phyloP scores from a whole-genome alignment of 768 basidiomycete genomes.

The Leccinum imitatum region DNA sequence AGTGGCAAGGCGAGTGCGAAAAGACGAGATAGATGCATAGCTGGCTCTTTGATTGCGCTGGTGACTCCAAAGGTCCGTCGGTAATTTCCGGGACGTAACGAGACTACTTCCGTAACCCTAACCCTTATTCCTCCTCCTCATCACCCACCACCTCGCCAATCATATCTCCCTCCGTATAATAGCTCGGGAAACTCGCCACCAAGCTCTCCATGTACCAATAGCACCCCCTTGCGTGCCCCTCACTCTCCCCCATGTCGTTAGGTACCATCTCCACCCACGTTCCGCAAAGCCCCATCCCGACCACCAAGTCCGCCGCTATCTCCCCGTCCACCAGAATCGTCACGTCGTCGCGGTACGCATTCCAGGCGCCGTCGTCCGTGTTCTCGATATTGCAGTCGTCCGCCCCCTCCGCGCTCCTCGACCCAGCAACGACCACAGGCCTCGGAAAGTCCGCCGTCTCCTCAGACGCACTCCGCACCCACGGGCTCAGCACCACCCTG shows the following conservation, averaged over 20 bases:
- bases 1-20: slow-evolving; percentile 31
- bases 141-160: not conserved
- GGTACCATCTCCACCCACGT: slow-evolving; percentile 37
- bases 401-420: slow-evolving; percentile 21
- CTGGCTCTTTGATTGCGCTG: not conserved
- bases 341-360: slow-evolving; percentile 33
- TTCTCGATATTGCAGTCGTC: slow-evolving; percentile 18
- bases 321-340: slow-evolving; percentile 29
- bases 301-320: slow-evolving; percentile 13
- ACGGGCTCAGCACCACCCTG: slow-evolving; percentile 52
- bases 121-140: slow-evolving; percentile 4
- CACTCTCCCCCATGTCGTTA: not conserved
- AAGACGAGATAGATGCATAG: slow-evolving; percentile 21
- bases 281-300: slow-evolving; percentile 36
- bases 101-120: not conserved
- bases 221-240: slow-evolving; percentile 16
- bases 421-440: slow-evolving; percentile 34
- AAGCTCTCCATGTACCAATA: slow-evolving; percentile 63
- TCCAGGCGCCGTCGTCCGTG: slow-evolving; percentile 27
- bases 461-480: slow-evolving; percentile 37
- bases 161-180: slow-evolving; percentile 30
- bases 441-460: slow-evolving; percentile 35
- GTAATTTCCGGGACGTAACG: slow-evolving; percentile 6
- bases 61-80: not conserved
- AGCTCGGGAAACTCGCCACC: slow-evolving; percentile 51